Evolutionary conservation across 345 rosid species (phyloP).

Genomic region (Sisymbrium altissimum): DNA sequence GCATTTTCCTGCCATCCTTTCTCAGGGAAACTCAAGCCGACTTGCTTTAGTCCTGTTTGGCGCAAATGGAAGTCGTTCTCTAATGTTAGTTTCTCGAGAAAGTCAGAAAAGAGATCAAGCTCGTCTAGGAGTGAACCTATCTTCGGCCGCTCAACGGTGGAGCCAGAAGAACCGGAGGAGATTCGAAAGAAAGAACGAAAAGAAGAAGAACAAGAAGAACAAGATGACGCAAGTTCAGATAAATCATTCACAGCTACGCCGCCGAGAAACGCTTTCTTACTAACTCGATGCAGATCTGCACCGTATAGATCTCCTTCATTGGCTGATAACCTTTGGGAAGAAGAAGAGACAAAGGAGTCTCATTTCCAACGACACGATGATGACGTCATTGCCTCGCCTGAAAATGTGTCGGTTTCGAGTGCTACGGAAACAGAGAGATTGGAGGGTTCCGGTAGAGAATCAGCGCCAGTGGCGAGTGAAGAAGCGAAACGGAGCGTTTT

Average conservation of each 20-base stretch:
- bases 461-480: not conserved
- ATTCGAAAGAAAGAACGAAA: not conserved
- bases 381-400: conserved; percentile 28
- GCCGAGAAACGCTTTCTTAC: conserved; percentile 65
- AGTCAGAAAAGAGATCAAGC: conserved; percentile 33
- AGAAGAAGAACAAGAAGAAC: conserved; percentile 16
- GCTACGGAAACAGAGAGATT: conserved; percentile 31
- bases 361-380: conserved; percentile 15
- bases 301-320: conserved; percentile 75
- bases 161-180: conserved; percentile 20
- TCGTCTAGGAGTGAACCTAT: conserved; percentile 35
- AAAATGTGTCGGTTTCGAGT: conserved; percentile 27
- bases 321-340: conserved; percentile 53
- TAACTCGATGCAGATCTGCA: conserved; percentile 85
- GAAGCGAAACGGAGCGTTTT: conserved; percentile 28
- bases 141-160: conserved; percentile 30
- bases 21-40: conserved; percentile 29
- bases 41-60: conserved; percentile 43
- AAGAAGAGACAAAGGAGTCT: conserved; percentile 19
- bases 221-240: conserved; percentile 29
- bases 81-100: conserved; percentile 27
- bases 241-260: conserved; percentile 41
- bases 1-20: conserved; percentile 37
- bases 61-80: conserved; percentile 48
- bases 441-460: conserved; percentile 31